Percentiles rank a stretch among this genome's conserved stretches.
Conservation (phyloP, 208 protist genomes). For the Wallacemonas collosoma region DNA sequence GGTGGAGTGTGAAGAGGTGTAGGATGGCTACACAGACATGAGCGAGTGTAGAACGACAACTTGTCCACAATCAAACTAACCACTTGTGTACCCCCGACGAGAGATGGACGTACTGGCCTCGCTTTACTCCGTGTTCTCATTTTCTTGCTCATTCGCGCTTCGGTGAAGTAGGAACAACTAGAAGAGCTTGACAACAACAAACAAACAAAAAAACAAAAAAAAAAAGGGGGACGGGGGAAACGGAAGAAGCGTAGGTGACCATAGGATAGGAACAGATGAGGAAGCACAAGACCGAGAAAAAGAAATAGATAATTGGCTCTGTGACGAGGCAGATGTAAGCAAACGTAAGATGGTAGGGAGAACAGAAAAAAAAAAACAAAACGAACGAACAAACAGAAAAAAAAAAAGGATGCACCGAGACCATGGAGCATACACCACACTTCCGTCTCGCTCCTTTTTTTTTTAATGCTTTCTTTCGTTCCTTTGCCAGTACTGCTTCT, state of each 20-base stretch:
- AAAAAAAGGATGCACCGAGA: constrained; percentile 19
- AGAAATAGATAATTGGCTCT: no score
- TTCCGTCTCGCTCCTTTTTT: no score
- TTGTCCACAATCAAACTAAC: no score
- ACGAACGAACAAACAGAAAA: constrained; percentile 9
- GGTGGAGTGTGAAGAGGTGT: no score
- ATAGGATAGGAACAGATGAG: no score
- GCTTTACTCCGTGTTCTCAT: background rate
- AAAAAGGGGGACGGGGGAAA: background rate
- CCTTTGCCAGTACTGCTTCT: background rate
- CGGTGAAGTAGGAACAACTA: background rate
- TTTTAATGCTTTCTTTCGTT: background rate
- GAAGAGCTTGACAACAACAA: background rate
- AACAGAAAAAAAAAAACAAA: constrained; percentile 17
- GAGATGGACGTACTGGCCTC: no score
- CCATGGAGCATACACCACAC: background rate
- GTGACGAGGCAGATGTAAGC: no score
- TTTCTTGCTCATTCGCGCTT: background rate
- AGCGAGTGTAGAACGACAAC: no score
- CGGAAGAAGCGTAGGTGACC: no score
- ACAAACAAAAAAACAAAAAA: constrained; percentile 12
- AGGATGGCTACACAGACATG: no score
- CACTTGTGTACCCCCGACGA: no score
- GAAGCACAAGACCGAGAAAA: no score
- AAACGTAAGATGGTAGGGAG: background rate